Evolutionary conservation across 176 grass and related monocot species (phyloP).

Genomic region (Cenchrus purpureus): DNA sequence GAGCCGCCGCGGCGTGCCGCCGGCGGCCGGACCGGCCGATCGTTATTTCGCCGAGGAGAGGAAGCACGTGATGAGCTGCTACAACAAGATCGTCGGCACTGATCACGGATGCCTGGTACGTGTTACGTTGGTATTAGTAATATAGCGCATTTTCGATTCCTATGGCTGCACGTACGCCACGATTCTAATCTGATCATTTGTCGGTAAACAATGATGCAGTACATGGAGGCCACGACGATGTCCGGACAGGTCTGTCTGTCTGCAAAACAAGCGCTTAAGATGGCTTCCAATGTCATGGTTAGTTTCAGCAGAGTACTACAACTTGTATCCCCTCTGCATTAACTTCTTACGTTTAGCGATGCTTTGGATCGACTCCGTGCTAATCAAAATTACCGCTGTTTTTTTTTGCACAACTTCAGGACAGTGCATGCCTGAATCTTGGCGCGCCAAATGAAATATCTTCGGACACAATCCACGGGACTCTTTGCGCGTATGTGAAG

Average conservation of each 20-base stretch:
- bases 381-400: not conserved
- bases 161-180: no score
- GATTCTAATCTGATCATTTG: not conserved
- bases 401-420: not conserved
- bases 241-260: conserved; percentile 27
- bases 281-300: conserved; percentile 29
- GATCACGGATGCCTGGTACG: conserved; percentile 24
- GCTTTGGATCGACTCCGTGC: not conserved
- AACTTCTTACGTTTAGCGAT: no score
- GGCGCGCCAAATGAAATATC: conserved; percentile 26
- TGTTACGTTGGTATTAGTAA: not conserved
- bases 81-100: conserved; percentile 5
- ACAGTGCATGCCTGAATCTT: not conserved
- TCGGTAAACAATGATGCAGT: conserved; percentile 27
- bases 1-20: not conserved
- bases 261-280: conserved; percentile 4
- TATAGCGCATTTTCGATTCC: no score
- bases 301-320: not conserved
- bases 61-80: not conserved
- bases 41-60: conserved; percentile 9
- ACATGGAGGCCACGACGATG: conserved; percentile 26
- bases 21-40: not conserved
- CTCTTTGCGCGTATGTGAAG: not conserved
- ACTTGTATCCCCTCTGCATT: no score
- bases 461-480: not conserved